A percentile compares a stretch with the other conserved stretches of the same genome.
These are phyloP conservation scores for Trichosporon sp. DNA, from an alignment of 1,284 basidiomycete genomes.

Conservation along the genomic window DNA sequence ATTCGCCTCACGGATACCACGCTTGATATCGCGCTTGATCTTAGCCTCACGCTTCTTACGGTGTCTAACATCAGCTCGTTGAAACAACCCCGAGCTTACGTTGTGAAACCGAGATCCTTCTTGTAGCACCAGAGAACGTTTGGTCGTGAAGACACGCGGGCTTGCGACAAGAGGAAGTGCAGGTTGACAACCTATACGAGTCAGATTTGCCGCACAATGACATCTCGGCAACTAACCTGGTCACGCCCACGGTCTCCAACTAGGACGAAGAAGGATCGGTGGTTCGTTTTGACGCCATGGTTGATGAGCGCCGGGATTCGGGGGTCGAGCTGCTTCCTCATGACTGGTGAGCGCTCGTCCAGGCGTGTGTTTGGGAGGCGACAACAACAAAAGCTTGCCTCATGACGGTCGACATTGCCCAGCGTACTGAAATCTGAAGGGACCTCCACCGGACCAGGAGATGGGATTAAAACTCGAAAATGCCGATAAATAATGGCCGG, in stretches of 20 bases:
- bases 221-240: slow-evolving; percentile 57
- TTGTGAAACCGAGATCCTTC: slow-evolving; percentile 91
- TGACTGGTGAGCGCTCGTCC: slow-evolving; percentile 16
- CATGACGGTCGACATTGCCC: background rate
- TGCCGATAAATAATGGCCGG: background rate
- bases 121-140: slow-evolving; percentile 97
- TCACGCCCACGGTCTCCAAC: slow-evolving; percentile 93
- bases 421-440: slow-evolving; percentile 9
- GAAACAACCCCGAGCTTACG: slow-evolving; percentile 52
- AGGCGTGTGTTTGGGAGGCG: background rate
- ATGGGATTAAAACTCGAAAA: slow-evolving; percentile 3
- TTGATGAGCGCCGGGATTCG: slow-evolving; percentile 87
- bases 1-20: slow-evolving; percentile 86
- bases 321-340: slow-evolving; percentile 65
- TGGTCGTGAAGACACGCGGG: slow-evolving; percentile 77
- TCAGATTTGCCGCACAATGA: background rate
- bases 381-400: background rate
- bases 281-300: slow-evolving; percentile 87
- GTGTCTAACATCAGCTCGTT: slow-evolving; percentile 59
- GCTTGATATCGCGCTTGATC: slow-evolving; percentile 89
- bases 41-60: slow-evolving; percentile 94
- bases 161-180: slow-evolving; percentile 89
- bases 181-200: slow-evolving; percentile 76
- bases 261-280: slow-evolving; percentile 92
- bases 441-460: slow-evolving; percentile 1